phyloP scores from a whole-genome alignment of 2,329 filamentous ascomycete genomes.

The Triangularia setosa region DNA sequence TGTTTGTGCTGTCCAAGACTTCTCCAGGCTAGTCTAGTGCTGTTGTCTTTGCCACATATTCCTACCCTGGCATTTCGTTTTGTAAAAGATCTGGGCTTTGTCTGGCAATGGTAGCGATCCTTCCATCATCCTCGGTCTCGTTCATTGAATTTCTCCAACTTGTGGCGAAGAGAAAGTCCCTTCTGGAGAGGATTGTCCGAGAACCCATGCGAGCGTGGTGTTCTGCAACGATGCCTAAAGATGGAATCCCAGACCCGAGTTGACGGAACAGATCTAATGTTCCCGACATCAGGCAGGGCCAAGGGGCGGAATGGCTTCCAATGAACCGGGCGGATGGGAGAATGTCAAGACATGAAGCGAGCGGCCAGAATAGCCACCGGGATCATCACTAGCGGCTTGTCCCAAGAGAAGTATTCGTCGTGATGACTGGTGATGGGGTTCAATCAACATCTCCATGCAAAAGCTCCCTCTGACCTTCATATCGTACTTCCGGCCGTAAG shows the following conservation, averaged over 20 bases:
- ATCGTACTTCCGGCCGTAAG: neutral
- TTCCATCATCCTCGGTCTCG: neutral
- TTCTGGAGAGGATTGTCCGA: neutral
- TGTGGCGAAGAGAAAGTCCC: neutral
- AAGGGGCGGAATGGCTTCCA: neutral
- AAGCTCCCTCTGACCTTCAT: neutral
- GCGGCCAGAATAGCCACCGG: neutral
- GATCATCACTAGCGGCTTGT: neutral
- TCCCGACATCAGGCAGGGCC: neutral
- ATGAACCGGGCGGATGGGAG: neutral
- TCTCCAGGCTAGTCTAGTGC: neutral
- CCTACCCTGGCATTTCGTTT: neutral
- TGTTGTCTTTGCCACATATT: slow-evolving; percentile 3
- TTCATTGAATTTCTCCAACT: neutral
- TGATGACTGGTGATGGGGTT: neutral
- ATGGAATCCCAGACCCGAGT: neutral
- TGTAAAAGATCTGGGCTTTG: neutral
- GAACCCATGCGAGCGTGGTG: neutral
- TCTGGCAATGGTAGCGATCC: neutral
- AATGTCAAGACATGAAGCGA: neutral
- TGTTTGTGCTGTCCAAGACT: neutral
- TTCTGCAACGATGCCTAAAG: neutral
- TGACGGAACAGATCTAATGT: neutral
- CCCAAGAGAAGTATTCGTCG: neutral
- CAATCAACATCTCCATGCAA: slow-evolving; percentile 7